These are phyloP conservation scores for Usnea hakonensis DNA, from an alignment of 495 filamentous ascomycete genomes.

Conservation along the genomic window DNA sequence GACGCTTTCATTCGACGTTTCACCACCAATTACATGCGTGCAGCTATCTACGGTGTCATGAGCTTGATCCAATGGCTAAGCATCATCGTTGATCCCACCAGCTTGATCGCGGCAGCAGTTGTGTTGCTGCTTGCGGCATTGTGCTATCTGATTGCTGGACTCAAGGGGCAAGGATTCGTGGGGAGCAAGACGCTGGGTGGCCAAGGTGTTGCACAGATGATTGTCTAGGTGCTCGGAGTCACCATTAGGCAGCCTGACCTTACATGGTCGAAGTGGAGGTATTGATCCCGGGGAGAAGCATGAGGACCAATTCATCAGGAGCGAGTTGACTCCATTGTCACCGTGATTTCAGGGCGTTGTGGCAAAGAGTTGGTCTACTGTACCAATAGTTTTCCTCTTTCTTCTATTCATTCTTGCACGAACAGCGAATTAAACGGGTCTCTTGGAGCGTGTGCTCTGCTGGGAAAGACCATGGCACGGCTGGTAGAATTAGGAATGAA, in stretches of 20 bases:
- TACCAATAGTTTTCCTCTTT: neutral
- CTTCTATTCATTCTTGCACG: neutral
- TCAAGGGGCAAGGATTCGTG: conserved; percentile 91
- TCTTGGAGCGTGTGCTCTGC: neutral
- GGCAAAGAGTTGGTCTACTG: neutral
- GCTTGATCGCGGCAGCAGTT: conserved; percentile 79
- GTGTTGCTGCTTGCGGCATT: conserved; percentile 65
- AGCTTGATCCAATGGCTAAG: conserved; percentile 77
- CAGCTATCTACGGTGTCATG: conserved; percentile 78
- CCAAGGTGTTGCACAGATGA: conserved; percentile 95
- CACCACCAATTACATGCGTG: conserved; percentile 94
- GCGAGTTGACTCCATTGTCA: neutral
- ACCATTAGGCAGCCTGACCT: neutral
- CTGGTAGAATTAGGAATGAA: neutral
- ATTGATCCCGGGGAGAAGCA: neutral
- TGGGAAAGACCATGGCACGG: neutral
- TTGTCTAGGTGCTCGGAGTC: conserved; percentile 54
- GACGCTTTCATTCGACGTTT: conserved; percentile 86
- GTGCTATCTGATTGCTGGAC: conserved; percentile 76
- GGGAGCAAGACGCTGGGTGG: conserved; percentile 96
- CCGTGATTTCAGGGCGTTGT: neutral
- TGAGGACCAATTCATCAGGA: neutral
- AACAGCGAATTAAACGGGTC: conserved; percentile 3
- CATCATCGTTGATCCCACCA: conserved; percentile 48
- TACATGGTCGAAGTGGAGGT: neutral